Base-by-base conservation (phyloP, 73 alveolate species). In the Paramecium pentaurelia region DNA sequence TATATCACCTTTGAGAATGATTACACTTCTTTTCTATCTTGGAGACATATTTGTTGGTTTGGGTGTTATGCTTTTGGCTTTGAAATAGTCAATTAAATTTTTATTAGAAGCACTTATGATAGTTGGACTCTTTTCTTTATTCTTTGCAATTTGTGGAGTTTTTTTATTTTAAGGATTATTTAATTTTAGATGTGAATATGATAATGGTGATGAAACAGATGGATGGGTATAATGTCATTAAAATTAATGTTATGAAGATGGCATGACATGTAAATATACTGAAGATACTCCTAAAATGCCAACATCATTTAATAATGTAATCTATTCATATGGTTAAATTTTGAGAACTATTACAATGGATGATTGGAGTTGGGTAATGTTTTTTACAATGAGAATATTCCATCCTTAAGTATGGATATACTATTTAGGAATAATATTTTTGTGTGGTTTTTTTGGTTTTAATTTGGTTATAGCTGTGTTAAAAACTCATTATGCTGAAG, bases 341-440 rank as follows among this genome's bases (percentile, higher is more conserved):
- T 38, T 77, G 20, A 20, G 90, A 20, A 45, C 71, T 16, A 45
- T 38, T 0, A 77, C 90, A 5, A 77, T 77, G 90, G 90, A 77
- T 77, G 90, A 32, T 42, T 77, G 90, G 90, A 77, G 71, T 16
- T 38, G 42, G 40, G 90, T 45, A 38, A 77, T 77, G 90, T 38
- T 22, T 44, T 77, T 38, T 20, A 77, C 90, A 42, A 38, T 77
- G 36, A 77, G 71, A 77, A 45, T 38, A 36, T 77, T 16, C 12
- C 30, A 77, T 45, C 71, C 90, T 20, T 38, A 20, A 20, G 9
- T 77, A 25, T 77, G 90, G 90, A 25, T 77, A 2, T 45, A 42
- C 6, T 77, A 77, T 22, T 22, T 77, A 28, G 25, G 22, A 5
- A 77, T 77, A 1, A 77, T 77, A 18, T 42, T 77, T n/a, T 4